These are phyloP conservation scores for Dissoconium aciculare DNA, from an alignment of 2,329 filamentous ascomycete genomes.

Conservation along the genomic window DNA sequence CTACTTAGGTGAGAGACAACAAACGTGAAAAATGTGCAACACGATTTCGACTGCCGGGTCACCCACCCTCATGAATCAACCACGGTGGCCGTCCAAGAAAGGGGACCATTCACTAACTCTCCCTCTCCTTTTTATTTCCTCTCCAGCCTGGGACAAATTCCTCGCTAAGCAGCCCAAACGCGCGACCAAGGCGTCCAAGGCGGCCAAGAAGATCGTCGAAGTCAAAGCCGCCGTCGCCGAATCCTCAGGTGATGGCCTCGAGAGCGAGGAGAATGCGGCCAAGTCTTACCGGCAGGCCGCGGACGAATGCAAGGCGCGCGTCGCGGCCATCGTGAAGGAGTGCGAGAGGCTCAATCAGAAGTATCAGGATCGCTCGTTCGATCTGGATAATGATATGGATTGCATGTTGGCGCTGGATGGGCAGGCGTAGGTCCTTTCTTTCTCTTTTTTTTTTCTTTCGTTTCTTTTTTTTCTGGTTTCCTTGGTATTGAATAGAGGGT, in stretches of 20 bases:
- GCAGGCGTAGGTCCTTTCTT: conserved; percentile 4
- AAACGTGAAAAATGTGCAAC: too few species aligned
- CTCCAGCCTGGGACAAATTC: conserved; percentile 22
- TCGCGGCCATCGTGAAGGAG: conserved; percentile 43
- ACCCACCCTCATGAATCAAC: too few species aligned
- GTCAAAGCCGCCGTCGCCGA: conserved; percentile 1
- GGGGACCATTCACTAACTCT: too few species aligned
- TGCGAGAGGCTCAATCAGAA: conserved; percentile 70
- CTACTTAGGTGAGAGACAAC: too few species aligned
- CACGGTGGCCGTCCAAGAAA: too few species aligned
- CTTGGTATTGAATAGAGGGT: too few species aligned
- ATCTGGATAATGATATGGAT: conserved; percentile 53
- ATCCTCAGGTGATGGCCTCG: conserved; percentile 13
- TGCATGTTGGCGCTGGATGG: conserved; percentile 19
- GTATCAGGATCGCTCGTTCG: conserved; percentile 75
- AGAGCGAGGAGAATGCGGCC: conserved; percentile 16
- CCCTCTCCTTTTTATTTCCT: too few species aligned
- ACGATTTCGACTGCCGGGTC: too few species aligned
- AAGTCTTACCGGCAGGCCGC: conserved; percentile 57
- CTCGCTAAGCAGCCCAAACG: conserved; percentile 17
- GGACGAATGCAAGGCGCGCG: conserved; percentile 48
- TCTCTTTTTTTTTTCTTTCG: conserved; percentile 1
- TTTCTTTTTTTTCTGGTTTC: too few species aligned
- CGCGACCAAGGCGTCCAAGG: conserved; percentile 14
- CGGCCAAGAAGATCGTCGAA: conserved; percentile 2